Evolutionary conservation across 495 filamentous ascomycete genomes (phyloP), one percentile per base, ranked within the genome.

Genomic region (Beverwykella pulmonaria): DNA sequence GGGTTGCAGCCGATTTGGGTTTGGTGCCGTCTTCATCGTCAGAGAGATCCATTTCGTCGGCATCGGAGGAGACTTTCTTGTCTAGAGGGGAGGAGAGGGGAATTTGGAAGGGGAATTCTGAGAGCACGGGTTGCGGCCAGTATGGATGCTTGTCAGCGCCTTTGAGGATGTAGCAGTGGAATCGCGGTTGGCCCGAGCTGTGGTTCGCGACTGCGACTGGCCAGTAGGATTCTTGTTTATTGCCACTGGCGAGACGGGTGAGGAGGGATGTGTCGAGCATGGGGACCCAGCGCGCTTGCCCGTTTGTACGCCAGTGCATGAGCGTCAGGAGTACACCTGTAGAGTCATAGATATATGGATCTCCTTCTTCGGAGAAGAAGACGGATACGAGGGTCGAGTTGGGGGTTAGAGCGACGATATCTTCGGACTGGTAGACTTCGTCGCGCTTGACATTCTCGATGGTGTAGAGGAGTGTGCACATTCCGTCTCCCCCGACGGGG

Each of bases 141-240:
- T 96, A 97, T 2, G 94, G 94, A 74, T 97, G 86, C 73, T 88
- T 83, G 71, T 98, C 95, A 14, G 88, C 90, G 59, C 94, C 94
- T 78, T 98, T 98, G 69, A 98, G 88, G 69, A 98, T 98, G 77
- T 98, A 97, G 78, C 95, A 98, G 79, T 98, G 93, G 77, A 98
- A 98, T 72, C 90, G 95, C 68, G 48, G 48, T 25, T 22, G 5
- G 3, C 48, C 48, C 20, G 20, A 23, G 20, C 7, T 25, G 48
- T 88, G 83, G 67, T 93, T 86, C 17, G 92, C 92, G 1, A 97
- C 93, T 10, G 93, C 94, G 32, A 98, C 91, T 0, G 94, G 95
- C 87, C 92, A 98, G 77, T 98, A 98, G 0, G 82, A 84, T 75
- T 98, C 94, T 66, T 90, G 86, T 73, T 95, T 97, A 49, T 86